phyloP scores from a whole-genome alignment of 805 yeast genomes.

The Yamadazyma endophytica region DNA sequence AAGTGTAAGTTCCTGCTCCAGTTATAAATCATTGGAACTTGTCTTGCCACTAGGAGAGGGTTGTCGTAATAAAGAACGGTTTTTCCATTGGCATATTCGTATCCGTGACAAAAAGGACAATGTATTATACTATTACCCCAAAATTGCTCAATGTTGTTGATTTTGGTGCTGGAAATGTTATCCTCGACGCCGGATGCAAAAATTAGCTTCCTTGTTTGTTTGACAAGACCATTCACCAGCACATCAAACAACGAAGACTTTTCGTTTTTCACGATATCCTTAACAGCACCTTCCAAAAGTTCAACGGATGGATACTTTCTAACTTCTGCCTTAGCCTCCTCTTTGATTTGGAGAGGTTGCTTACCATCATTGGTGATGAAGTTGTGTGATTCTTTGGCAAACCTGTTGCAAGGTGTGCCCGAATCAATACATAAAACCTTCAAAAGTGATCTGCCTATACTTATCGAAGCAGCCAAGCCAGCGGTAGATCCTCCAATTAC shows the following conservation, averaged over 20 bases:
- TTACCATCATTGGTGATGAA: conserved; percentile 11
- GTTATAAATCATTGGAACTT: not conserved
- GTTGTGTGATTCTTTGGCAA: conserved; percentile 12
- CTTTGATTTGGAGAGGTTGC: conserved; percentile 4
- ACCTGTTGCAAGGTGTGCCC: conserved; percentile 12
- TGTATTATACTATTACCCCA: conserved; percentile 13
- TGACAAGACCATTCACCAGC: not conserved
- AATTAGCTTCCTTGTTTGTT: conserved; percentile 4
- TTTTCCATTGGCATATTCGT: conserved; percentile 7
- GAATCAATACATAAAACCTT: conserved; percentile 11
- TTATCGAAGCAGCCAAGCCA: conserved; percentile 11
- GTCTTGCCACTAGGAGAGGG: not conserved
- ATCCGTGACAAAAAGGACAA: conserved; percentile 14
- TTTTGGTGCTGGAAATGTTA: conserved; percentile 4
- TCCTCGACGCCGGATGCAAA: conserved; percentile 13
- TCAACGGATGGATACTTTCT: not conserved
- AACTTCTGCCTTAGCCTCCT: conserved; percentile 1
- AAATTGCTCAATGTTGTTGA: conserved; percentile 8
- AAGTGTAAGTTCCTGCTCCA: not conserved
- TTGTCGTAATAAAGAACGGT: conserved; percentile 6
- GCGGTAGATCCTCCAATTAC: conserved; percentile 13
- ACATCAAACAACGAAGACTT: no score
- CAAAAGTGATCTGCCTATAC: conserved; percentile 7
- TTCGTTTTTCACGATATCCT: not conserved
- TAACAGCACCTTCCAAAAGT: not conserved